Base-by-base conservation (phyloP, 129 eudicot genomes). In the Arctium minus region DNA sequence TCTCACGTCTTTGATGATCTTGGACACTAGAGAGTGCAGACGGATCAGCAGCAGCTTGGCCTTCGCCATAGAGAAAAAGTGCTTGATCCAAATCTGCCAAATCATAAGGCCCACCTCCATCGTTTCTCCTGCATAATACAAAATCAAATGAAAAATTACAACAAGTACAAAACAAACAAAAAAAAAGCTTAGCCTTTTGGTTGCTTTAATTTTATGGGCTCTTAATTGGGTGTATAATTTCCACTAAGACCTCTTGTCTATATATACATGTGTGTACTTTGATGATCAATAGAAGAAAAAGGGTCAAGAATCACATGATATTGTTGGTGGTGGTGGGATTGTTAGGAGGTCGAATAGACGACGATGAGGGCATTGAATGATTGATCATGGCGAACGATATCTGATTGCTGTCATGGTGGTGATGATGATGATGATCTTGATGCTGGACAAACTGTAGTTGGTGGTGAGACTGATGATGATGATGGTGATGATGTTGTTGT, bases 11-110 rank as follows among this genome's bases (percentile, higher is more conserved):
- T 36, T 86, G 89, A 10, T 93, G 92, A 29, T 93, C 97, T 87
- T 90, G 92, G 10, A 88, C 70, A 75, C 88, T 38, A 27, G 94
- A 84, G 31, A 92, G 85, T 72, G 91, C 37, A 38, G 94, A 78
- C 8, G 91, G 87, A 73, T 89, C 91, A 78, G n/a, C 70, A 83
- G 44, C 67, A 79, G 80, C 2, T 88, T 96, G 99, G 70, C 96
- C 92, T 85, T 96, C 99, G 22, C 94, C 88, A 36, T 96, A 96
- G 0, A 90, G 85, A 78, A 91, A 92, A 40, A 96, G 92, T 22
- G 97, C 92, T 88, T 92, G 98, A 90, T 96, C 99, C 39, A 96
- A 87, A 77, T 96, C 99, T 4, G 96, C 97, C 87, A 96, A 86
- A 81, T 96, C 98, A 75, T 91, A 91, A 37, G 94, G 89, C 46